Evolutionary conservation across 2,329 filamentous ascomycete species (phyloP).

Genomic region (Chrysoporthe austroafricana): DNA sequence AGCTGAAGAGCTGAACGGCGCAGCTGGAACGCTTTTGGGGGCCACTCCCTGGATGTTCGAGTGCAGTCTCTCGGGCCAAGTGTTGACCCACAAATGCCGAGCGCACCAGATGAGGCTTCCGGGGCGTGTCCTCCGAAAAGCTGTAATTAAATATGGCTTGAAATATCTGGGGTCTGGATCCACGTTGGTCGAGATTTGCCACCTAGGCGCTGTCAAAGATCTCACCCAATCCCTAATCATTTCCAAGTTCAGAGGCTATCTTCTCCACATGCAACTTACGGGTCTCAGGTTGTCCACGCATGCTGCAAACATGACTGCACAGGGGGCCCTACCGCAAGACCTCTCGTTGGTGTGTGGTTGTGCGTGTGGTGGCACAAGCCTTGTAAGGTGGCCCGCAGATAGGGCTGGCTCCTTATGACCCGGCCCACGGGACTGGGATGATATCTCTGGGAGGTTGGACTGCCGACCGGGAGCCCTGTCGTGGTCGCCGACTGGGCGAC

Average conservation of each 20-base stretch:
- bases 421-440: neutral
- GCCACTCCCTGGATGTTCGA: neutral
- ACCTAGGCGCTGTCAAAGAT: neutral
- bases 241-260: neutral
- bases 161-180: neutral
- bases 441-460: neutral
- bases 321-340: neutral
- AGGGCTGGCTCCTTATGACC: neutral
- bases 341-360: neutral
- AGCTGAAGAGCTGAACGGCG: neutral
- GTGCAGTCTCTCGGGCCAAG: neutral
- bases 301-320: neutral
- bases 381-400: neutral
- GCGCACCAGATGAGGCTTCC: neutral
- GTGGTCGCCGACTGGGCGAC: neutral
- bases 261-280: neutral
- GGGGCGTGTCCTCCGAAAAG: neutral
- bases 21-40: neutral
- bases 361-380: neutral
- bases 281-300: neutral
- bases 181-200: neutral
- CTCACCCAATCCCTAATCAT: neutral
- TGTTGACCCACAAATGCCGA: neutral
- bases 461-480: neutral
- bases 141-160: neutral